Evolutionary conservation across 2,329 filamentous ascomycete species (phyloP), one percentile per base, ranked within the genome.

Genomic region (Neocatenulostroma microsporum): DNA sequence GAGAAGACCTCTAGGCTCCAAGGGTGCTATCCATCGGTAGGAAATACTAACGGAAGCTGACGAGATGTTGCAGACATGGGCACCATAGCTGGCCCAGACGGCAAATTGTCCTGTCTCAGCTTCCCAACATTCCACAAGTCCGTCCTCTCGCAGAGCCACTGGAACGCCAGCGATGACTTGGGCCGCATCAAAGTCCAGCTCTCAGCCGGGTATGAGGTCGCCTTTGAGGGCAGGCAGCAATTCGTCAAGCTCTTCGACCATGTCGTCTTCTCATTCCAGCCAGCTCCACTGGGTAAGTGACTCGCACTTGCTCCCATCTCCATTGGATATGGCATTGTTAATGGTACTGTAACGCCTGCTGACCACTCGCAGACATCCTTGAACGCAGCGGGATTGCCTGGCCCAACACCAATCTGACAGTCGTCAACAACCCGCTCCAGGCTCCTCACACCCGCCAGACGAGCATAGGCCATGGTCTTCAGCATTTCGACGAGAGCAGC

Each of bases 201-300:
- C 40, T 78, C 82, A 31, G 84, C 89, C 54, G 80, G 83, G 0
- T 78, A 86, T 40, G 45, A 50, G 25, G 38, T 40, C 14, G 13
- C 41, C 15, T 39, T 42, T 23, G 44, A 47, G 20, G 50, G 51
- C 5, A 47, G 50, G 6, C 17, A 48, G 2, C 47, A 53, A 7
- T 76, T 83, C 46, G 78, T 84, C 49, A 68, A 77, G 26, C 66
- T 83, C 44, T 82, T 80, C 53, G 84, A 88, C 50, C 61, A 86
- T 29, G 74, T 87, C 17, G 74, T 74, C 11, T 91, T 94, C 59
- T 80, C 85, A 1, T 94, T 93, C 51, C 84, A 91, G 53, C 84
- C 91, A 65, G 86, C 83, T 21, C 85, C 86, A 1, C 62, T 83
- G 37, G 72, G 85, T 89, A 64, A 47, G 69, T 61, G 21, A 20